Percentiles rank a stretch among this genome's conserved stretches.
These are phyloP conservation scores for Phytophthora lateralis DNA, from an alignment of 352 stramenopile genomes.

Conservation along the genomic window DNA sequence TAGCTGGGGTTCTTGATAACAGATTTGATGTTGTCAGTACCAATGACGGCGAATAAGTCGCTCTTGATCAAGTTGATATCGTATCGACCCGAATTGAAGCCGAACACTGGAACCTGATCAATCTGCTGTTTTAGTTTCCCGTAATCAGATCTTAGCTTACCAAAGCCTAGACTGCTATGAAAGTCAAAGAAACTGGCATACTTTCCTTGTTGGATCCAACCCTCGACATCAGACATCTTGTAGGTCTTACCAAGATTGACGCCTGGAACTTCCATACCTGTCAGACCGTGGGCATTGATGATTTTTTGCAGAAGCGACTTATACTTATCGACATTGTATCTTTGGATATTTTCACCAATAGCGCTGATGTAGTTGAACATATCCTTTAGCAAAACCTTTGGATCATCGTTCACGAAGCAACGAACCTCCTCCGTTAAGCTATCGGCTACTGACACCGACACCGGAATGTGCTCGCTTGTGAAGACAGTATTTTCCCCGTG, in stretches of 20 bases:
- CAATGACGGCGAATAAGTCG: conserved; percentile 25
- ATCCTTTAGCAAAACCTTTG: conserved; percentile 1
- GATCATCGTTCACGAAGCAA: conserved; percentile 13
- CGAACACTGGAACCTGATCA: not conserved
- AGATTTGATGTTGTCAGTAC: conserved; percentile 14
- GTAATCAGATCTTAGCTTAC: too few species aligned
- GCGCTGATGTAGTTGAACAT: conserved; percentile 19
- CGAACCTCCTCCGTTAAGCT: conserved; percentile 14
- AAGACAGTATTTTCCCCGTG: conserved; percentile 10
- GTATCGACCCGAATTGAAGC: not conserved
- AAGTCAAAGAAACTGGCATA: conserved; percentile 7
- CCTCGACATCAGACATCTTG: not conserved
- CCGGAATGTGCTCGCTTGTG: conserved; percentile 11
- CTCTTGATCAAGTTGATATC: conserved; percentile 30
- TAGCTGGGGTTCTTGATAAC: conserved; percentile 26
- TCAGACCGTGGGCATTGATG: conserved; percentile 3
- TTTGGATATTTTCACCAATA: too few species aligned
- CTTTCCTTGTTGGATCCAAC: conserved; percentile 1
- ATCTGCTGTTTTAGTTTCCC: too few species aligned
- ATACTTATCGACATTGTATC: conserved; percentile 7
- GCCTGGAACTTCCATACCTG: conserved; percentile 1
- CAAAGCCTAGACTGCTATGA: not conserved
- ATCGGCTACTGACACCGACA: conserved; percentile 12
- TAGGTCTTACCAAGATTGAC: not conserved
- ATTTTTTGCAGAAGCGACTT: conserved; percentile 1